Evolutionary conservation across 176 grass and related monocot genomes (phyloP), one percentile per base, ranked within the genome.

Genomic region (Juncus effusus): DNA sequence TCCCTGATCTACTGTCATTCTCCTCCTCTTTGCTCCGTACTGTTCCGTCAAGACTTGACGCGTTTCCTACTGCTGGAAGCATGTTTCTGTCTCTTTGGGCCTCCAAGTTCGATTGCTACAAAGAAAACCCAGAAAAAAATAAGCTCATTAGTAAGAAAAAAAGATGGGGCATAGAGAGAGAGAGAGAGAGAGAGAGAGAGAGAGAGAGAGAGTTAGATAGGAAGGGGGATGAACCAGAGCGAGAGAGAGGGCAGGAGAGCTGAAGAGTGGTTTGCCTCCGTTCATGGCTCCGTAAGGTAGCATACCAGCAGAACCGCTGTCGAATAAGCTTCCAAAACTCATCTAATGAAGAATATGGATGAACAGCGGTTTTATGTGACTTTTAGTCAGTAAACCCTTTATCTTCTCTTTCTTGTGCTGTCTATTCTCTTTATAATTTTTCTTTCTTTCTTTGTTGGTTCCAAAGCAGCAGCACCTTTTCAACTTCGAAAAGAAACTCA

Each of bases 221-320:
- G 13, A 9, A 7, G n/a, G 4, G 38, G 57, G 14, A 10, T 56
- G 4, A 83, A 96, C 94, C 83, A 79, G 64, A 15, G 67, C 71
- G 38, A 84, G 82, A 61, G 82, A 88, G 74, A 88, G 80, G 0
- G 79, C 81, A 57, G 87, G 79, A 40, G 87, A 88, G 12, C 73
- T 64, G 65, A 77, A 76, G 81, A 77, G 35, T 19, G 66, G 13
- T 44, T 70, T 58, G 12, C 40, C 36, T 6, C 63, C 78, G 6
- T 0, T 40, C 62, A 40, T 57, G 53, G 64, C 16, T 13, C 36
- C 49, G 40, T 68, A 72, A 3, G 81, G 62, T 60, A 72, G 75
- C 67, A 72, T 40, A 72, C 49, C 59, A 28, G 59, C 35, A 3
- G 38, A 45, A 5, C 50, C 55, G 70, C 61, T 59, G 62, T 80